These are phyloP conservation scores for Epichloe hybrida DNA, from an alignment of 2,329 filamentous ascomycete species.

Conservation along the genomic window DNA sequence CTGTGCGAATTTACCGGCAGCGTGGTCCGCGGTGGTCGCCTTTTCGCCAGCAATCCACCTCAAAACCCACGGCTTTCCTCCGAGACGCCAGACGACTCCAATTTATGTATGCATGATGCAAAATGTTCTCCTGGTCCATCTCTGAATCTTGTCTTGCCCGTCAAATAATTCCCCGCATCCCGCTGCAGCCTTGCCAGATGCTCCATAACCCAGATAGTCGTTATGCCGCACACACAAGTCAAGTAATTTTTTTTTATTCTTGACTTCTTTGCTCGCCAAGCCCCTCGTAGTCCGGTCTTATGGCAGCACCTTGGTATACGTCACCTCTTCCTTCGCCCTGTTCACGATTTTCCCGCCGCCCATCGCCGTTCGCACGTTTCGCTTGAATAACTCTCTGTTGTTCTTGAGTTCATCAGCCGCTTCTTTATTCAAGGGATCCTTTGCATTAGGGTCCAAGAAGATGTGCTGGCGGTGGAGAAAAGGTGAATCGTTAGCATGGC, in stretches of 20 bases:
- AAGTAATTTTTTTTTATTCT: neutral
- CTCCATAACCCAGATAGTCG: neutral
- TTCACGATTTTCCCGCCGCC: slow-evolving; percentile 52
- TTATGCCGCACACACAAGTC: neutral
- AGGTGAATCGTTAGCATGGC: slow-evolving; percentile 9
- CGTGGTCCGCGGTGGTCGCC: neutral
- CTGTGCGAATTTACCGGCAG: neutral
- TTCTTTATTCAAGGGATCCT: slow-evolving; percentile 93
- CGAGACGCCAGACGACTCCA: neutral
- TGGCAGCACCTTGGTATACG: slow-evolving; percentile 68
- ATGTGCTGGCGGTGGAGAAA: slow-evolving; percentile 51
- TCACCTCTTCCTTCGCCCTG: slow-evolving; percentile 36
- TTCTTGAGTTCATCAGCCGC: slow-evolving; percentile 81
- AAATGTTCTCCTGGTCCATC: neutral
- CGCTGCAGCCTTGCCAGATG: neutral
- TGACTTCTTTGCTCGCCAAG: neutral
- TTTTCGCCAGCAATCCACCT: neutral
- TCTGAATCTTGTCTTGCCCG: neutral
- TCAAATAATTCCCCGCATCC: neutral
- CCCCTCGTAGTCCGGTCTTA: slow-evolving; percentile 20
- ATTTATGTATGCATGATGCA: neutral
- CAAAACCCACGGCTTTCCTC: neutral
- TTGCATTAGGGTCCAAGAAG: slow-evolving; percentile 94
- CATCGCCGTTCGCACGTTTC: slow-evolving; percentile 80
- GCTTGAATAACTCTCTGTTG: slow-evolving; percentile 79